Base-by-base conservation (phyloP, 768 basidiomycete species). In the Lyophyllum shimeji region DNA sequence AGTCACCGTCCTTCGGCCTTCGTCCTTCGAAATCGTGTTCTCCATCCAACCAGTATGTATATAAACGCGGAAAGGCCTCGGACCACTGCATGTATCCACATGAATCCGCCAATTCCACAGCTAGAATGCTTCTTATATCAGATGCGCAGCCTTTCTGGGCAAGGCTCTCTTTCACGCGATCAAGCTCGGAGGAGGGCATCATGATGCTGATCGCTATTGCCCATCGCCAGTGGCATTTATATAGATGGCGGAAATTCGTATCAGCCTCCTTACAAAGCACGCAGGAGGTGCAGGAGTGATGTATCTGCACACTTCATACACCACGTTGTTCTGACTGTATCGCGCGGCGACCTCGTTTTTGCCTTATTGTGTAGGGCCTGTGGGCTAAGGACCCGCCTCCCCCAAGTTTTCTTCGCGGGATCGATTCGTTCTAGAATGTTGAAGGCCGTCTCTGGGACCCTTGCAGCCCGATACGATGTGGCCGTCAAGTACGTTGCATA, bases 401-500 rank as follows among this genome's bases (percentile, higher is more conserved):
- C n/a, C n/a, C n/a, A n/a, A n/a, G n/a, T n/a, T n/a, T n/a, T n/a
- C n/a, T n/a, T n/a, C n/a, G n/a, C n/a, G n/a, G n/a, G n/a, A n/a
- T n/a, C n/a, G n/a, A n/a, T n/a, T n/a, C n/a, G n/a, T n/a, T n/a
- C n/a, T n/a, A n/a, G n/a, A n/a, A n/a, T n/a, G n/a, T n/a, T 23
- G 11, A 1, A 23, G 6, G 8, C 18, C 2, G 11, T 31, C 21
- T 27, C 27, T 13, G 20, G 23, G 8, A 3, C 48, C 21, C 4
- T 20, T 49, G 20, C 18, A 21, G 31, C 31, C 13, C 23, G 9
- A 24, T 39, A 25, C 21, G 27, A 3, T 7, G 9, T 17, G 27
- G 56, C 50, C 12, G 50, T 48, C 7, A 57, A 52, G 56, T 57
- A 34, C 23, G 56, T 46, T 15, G n/a, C 31, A 39, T 2, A 1